Conservation (phyloP, 1,139 yeast species). For the Meyerozyma carpophila region DNA sequence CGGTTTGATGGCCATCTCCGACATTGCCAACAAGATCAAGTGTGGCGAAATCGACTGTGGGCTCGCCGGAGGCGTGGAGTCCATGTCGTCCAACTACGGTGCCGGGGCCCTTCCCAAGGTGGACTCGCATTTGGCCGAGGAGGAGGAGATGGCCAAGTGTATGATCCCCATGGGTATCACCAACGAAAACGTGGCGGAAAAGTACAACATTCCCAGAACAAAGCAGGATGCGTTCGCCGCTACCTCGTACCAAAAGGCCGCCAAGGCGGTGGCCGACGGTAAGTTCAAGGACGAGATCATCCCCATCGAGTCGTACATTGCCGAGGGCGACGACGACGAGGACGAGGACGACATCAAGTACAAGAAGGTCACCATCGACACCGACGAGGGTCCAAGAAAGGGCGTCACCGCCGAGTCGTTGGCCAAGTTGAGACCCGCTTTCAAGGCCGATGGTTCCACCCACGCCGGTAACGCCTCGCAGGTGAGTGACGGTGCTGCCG, state of each 20-base stretch:
- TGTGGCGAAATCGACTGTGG: constrained; percentile 28
- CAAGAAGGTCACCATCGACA: constrained; percentile 6
- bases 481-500: constrained; percentile 39
- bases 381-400: constrained; percentile 30
- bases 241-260: constrained; percentile 30
- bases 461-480: constrained; percentile 41
- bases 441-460: constrained; percentile 30
- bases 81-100: constrained; percentile 39
- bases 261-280: constrained; percentile 28
- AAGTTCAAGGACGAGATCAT: constrained; percentile 32
- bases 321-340: constrained; percentile 17
- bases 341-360: constrained; percentile 5
- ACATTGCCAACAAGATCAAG: constrained; percentile 25
- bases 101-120: constrained; percentile 57
- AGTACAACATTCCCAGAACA: constrained; percentile 29
- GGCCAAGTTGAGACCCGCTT: constrained; percentile 27
- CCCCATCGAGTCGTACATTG: constrained; percentile 25
- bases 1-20: constrained; percentile 34
- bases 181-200: constrained; percentile 27
- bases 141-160: constrained; percentile 18
- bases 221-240: constrained; percentile 38
- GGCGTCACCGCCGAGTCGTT: constrained; percentile 24
- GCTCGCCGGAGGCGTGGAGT: constrained; percentile 41
- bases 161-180: constrained; percentile 37
- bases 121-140: constrained; percentile 36